Percentiles rank a stretch among this genome's conserved stretches.
phyloP scores from a whole-genome alignment of 225 moss, liverwort and hornwort genomes.

The Anthoceros angustus region DNA sequence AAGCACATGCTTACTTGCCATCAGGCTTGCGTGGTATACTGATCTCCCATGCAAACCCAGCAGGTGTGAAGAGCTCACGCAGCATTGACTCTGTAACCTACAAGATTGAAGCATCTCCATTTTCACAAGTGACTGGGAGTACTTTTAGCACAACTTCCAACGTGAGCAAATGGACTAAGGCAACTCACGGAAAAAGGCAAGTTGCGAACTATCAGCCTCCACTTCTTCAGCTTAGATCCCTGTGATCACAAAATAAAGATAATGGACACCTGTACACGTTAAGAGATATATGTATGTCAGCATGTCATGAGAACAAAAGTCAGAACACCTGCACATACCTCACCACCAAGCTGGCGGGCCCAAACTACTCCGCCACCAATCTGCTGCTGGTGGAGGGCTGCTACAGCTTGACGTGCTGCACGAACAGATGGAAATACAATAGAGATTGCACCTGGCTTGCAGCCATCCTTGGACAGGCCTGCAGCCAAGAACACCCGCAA shows the following conservation, averaged over 20 bases:
- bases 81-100: slow-evolving; percentile 72
- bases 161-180: too few species aligned
- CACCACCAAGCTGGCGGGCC: slow-evolving; percentile 97
- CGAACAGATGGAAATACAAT: slow-evolving; percentile 67
- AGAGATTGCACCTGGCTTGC: slow-evolving; percentile 55
- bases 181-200: slow-evolving; percentile 64
- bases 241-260: slow-evolving; percentile 18
- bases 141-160: background rate
- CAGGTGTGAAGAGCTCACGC: slow-evolving; percentile 69
- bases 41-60: slow-evolving; percentile 86
- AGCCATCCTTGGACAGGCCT: slow-evolving; percentile 87
- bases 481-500: background rate
- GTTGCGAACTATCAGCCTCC: slow-evolving; percentile 85
- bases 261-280: background rate
- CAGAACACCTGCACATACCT: slow-evolving; percentile 26
- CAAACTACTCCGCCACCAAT: slow-evolving; percentile 51
- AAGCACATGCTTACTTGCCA: slow-evolving; percentile 35
- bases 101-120: background rate
- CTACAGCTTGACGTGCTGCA: slow-evolving; percentile 57
- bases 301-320: slow-evolving; percentile 5
- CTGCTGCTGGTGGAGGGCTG: slow-evolving; percentile 55
- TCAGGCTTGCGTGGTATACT: slow-evolving; percentile 84
- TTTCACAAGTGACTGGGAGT: background rate
- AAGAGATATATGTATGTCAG: background rate
- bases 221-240: slow-evolving; percentile 87